Evolutionary conservation across 2,329 filamentous ascomycete species (phyloP).

Genomic region (Rutstroemia sp.): DNA sequence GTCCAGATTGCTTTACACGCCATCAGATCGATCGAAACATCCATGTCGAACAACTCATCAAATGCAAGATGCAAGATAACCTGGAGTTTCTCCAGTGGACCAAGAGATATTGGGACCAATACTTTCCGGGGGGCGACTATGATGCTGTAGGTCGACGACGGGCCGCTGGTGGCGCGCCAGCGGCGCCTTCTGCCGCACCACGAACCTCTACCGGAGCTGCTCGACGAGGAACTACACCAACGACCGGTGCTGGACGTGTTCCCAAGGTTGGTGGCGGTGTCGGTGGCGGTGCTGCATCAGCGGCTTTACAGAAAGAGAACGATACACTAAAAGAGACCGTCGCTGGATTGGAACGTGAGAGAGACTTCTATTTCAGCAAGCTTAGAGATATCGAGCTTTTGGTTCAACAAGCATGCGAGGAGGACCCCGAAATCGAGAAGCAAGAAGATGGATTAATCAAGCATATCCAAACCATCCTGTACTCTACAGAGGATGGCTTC

Average conservation of each 20-base stretch:
- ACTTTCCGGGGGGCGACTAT: conserved; percentile 96
- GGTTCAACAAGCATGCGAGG: conserved; percentile 86
- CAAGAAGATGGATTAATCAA: conserved; percentile 88
- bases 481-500: conserved; percentile 90
- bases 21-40: conserved; percentile 86
- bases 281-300: conserved; percentile 48
- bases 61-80: conserved; percentile 99
- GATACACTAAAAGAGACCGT: conserved; percentile 89
- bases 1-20: conserved; percentile 69
- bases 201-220: conserved; percentile 38
- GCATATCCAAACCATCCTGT: conserved; percentile 92
- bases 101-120: conserved; percentile 96
- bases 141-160: conserved; percentile 83
- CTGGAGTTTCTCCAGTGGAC: conserved; percentile 97
- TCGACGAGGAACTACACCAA: conserved; percentile 34
- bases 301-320: conserved; percentile 79
- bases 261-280: conserved; percentile 37
- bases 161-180: conserved; percentile 55
- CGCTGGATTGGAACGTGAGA: conserved; percentile 86
- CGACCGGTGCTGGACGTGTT: conserved; percentile 36
- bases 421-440: conserved; percentile 88
- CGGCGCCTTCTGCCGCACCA: conserved; percentile 40
- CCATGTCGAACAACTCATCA: conserved; percentile 80
- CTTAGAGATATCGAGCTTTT: conserved; percentile 92
- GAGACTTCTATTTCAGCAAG: conserved; percentile 99